Percentiles rank a stretch among this genome's conserved stretches.
phyloP scores from a whole-genome alignment of 352 stramenopile genomes.

The Phytophthora litchii region DNA sequence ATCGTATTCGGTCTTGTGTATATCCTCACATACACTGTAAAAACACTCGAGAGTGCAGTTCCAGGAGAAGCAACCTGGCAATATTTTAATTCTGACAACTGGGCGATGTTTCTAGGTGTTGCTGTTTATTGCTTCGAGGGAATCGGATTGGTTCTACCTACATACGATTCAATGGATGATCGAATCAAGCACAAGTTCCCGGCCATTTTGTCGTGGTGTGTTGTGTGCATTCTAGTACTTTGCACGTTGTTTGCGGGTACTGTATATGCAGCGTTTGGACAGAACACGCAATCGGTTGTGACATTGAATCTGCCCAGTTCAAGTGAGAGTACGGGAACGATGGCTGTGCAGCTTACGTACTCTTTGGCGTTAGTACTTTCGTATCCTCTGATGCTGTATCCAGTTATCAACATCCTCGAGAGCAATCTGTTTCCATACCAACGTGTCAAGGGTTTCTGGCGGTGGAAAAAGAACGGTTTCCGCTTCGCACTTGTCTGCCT shows the following conservation, averaged over 20 bases:
- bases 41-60: slow-evolving; percentile 36
- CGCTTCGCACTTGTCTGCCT: slow-evolving; percentile 64
- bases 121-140: slow-evolving; percentile 72
- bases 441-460: slow-evolving; percentile 56
- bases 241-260: slow-evolving; percentile 49
- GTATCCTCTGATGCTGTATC: slow-evolving; percentile 74
- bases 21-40: slow-evolving; percentile 51
- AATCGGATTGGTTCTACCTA: slow-evolving; percentile 61
- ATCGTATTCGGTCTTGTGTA: slow-evolving; percentile 61
- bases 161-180: slow-evolving; percentile 62
- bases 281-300: slow-evolving; percentile 56
- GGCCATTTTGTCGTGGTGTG: slow-evolving; percentile 45
- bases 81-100: slow-evolving; percentile 66
- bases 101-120: slow-evolving; percentile 63
- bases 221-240: slow-evolving; percentile 48
- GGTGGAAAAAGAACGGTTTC: slow-evolving; percentile 67
- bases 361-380: slow-evolving; percentile 64
- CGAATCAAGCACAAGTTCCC: slow-evolving; percentile 61
- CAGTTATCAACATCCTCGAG: slow-evolving; percentile 68
- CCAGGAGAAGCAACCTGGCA: slow-evolving; percentile 43
- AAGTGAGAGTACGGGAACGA: slow-evolving; percentile 49
- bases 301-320: slow-evolving; percentile 60
- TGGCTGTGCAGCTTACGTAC: slow-evolving; percentile 65
- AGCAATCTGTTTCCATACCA: slow-evolving; percentile 49
- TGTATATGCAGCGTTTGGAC: slow-evolving; percentile 53